phyloP scores from a whole-genome alignment of 768 basidiomycete species.

The Phlegmacium glaucopus region DNA sequence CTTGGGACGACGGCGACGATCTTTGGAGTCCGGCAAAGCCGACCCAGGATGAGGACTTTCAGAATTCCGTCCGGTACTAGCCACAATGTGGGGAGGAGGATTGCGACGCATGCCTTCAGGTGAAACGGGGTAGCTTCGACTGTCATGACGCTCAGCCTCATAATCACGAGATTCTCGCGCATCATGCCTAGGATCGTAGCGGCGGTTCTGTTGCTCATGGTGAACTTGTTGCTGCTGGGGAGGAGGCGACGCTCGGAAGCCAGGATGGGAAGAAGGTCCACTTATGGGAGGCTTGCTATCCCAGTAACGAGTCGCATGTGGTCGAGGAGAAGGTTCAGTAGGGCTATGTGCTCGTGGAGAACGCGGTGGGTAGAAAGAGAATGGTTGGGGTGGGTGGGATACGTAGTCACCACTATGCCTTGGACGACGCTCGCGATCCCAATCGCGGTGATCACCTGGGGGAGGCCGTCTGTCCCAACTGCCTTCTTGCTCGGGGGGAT shows the following conservation, averaged over 20 bases:
- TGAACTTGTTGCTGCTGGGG: conserved; percentile 24
- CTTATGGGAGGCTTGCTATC: conserved; percentile 52
- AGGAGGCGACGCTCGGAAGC: conserved; percentile 28
- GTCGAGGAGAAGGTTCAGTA: conserved; percentile 58
- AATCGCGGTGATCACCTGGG: conserved; percentile 45
- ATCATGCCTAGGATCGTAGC: conserved; percentile 66
- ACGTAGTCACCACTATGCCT: conserved; percentile 41
- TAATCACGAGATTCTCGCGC: conserved; percentile 47
- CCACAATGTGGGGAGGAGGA: conserved; percentile 28
- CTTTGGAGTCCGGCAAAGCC: conserved; percentile 15
- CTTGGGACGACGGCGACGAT: conserved; percentile 31
- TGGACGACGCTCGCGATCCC: conserved; percentile 48
- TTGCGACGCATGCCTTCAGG: conserved; percentile 39
- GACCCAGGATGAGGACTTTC: conserved; percentile 53
- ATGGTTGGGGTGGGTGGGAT: conserved; percentile 27
- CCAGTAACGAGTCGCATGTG: conserved; percentile 53
- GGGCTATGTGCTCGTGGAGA: conserved; percentile 48
- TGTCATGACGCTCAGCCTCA: conserved; percentile 38
- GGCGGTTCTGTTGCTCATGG: conserved; percentile 42
- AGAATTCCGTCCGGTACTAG: conserved; percentile 42
- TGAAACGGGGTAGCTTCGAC: conserved; percentile 41
- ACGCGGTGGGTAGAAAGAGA: conserved; percentile 37
- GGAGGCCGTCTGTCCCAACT: conserved; percentile 62
- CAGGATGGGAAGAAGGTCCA: conserved; percentile 23
- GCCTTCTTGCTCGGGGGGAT: conserved; percentile 48